A percentile compares a stretch with the other conserved stretches of the same genome.
phyloP scores from a whole-genome alignment of 805 yeast species.

The Blastobotrys chiropterorum region DNA sequence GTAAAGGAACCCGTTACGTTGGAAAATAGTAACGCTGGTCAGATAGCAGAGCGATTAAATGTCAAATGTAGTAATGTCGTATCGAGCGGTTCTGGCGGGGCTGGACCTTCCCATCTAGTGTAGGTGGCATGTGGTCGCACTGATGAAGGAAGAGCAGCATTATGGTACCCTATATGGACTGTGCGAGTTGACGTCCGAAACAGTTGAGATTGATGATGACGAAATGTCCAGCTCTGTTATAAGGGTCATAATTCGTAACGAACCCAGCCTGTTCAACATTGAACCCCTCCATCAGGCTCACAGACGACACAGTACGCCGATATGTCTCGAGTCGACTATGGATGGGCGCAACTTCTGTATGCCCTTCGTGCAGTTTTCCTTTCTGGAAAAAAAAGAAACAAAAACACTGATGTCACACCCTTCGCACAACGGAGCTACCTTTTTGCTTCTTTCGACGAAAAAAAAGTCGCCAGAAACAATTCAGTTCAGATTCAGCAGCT shows the following conservation, averaged over 20 bases:
- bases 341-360: too few relatives aligned
- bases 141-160: constrained; percentile 85
- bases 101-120: constrained; percentile 45
- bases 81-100: constrained; percentile 57
- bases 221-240: constrained; percentile 81
- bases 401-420: too few relatives aligned
- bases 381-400: too few relatives aligned
- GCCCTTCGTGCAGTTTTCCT: too few relatives aligned
- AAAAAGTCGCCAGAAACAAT: too few relatives aligned
- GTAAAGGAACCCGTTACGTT: constrained; percentile 62
- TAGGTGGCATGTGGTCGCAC: constrained; percentile 85
- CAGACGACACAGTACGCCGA: constrained; percentile 69
- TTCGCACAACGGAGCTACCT: too few relatives aligned
- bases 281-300: constrained; percentile 61
- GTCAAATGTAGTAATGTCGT: constrained; percentile 49
- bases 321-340: too few relatives aligned
- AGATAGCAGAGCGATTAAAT: constrained; percentile 49
- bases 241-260: too few relatives aligned
- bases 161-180: constrained; percentile 63
- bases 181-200: constrained; percentile 50
- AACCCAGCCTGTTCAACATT: too few relatives aligned
- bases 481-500: constrained; percentile 63
- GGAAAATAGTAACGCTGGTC: constrained; percentile 76
- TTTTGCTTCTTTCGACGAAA: too few relatives aligned
- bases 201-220: constrained; percentile 69